phyloP scores from a whole-genome alignment of 495 filamentous ascomycete species.

The Pseudoneurospora amorphoporcata region DNA sequence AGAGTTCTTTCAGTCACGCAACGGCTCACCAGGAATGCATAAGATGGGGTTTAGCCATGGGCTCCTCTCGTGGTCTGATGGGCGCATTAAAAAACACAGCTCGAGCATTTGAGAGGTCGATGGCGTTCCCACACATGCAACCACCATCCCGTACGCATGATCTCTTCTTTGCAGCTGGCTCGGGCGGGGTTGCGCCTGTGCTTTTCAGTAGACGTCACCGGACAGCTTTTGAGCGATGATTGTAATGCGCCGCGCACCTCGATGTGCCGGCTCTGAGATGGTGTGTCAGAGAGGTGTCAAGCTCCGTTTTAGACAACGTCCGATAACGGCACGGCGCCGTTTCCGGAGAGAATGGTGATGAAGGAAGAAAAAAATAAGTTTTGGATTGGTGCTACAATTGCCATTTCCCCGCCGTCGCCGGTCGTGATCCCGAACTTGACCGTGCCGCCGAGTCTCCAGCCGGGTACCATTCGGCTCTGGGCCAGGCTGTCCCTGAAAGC shows the following conservation, averaged over 20 bases:
- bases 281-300: not conserved
- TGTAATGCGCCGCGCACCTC: not conserved
- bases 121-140: conserved; percentile 11
- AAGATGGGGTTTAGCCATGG: not conserved
- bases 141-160: conserved; percentile 15
- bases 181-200: conserved; percentile 6
- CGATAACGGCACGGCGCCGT: not conserved
- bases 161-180: conserved; percentile 14
- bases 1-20: not conserved
- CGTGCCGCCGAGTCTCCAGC: not conserved
- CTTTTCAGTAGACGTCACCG: not conserved
- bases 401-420: not conserved
- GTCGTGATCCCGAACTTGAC: not conserved
- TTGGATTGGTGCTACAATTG: not conserved
- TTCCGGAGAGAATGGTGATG: not conserved
- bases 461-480: not conserved
- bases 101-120: not conserved
- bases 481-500: not conserved
- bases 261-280: not conserved
- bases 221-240: not conserved
- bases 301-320: not conserved
- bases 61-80: not conserved
- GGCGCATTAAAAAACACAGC: not conserved
- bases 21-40: not conserved
- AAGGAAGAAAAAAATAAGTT: not conserved